These are phyloP conservation scores for Lasiodiplodia hormozganensis DNA, from an alignment of 2,329 filamentous ascomycete species.

Conservation along the genomic window DNA sequence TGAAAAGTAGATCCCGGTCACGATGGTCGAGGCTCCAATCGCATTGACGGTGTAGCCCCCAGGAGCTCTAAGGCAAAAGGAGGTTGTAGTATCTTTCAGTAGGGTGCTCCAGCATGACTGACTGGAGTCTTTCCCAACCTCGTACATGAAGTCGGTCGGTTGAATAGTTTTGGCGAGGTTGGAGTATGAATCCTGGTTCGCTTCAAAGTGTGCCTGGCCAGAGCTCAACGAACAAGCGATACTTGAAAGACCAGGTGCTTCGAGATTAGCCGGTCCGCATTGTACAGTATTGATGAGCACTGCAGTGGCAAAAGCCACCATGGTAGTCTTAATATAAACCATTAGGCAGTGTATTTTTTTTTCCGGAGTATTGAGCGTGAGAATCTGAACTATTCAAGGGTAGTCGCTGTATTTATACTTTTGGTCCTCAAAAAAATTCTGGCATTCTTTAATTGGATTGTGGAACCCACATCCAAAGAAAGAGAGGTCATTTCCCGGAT, in stretches of 20 bases:
- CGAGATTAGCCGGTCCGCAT: not conserved
- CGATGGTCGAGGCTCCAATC: not conserved
- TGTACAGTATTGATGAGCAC: not conserved
- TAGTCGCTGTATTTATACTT: too few relatives aligned
- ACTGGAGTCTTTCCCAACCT: not conserved
- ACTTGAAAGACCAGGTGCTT: not conserved
- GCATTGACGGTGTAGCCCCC: not conserved
- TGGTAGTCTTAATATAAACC: not conserved
- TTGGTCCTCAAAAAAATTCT: too few relatives aligned
- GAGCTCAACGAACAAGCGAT: slow-evolving; percentile 2
- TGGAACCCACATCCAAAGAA: too few relatives aligned
- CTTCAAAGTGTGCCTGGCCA: not conserved
- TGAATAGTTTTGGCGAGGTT: not conserved
- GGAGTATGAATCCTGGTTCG: not conserved
- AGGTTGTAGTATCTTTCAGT: not conserved
- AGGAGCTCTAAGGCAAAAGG: not conserved
- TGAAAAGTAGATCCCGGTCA: not conserved
- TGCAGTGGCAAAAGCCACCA: not conserved
- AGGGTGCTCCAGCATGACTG: not conserved
- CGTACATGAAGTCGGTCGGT: not conserved
- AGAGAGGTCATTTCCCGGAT: too few relatives aligned
- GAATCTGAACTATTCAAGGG: too few relatives aligned
- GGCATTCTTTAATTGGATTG: too few relatives aligned
- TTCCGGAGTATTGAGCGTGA: too few relatives aligned
- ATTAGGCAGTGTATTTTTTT: not conserved